Base-by-base conservation (phyloP, 768 basidiomycete genomes). In the Tulasnella sp. region DNA sequence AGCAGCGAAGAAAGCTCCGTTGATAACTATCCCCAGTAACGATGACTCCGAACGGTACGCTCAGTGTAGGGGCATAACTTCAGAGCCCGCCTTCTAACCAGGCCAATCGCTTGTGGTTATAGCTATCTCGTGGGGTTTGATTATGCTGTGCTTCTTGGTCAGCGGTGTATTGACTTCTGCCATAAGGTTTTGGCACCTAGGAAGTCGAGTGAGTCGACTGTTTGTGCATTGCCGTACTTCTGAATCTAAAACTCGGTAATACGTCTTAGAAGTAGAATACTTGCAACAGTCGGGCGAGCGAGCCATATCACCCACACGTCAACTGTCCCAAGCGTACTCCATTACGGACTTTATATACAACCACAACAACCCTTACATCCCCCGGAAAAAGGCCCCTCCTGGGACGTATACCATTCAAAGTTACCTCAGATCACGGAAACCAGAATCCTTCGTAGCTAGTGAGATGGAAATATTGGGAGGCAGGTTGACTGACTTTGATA, bases 341-440 rank as follows among this genome's bases (percentile, higher is more conserved):
- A 12, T 69, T 11, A 69, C 64, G 34, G 64, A 69, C 28, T 69
- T 69, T 37, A 37, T 69, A 69, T 69, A 69, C 64, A 69, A 69
- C 34, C 64, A 69, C 64, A 12, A 37, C 16, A 69, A 14, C 31
- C 64, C 64, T 31, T 69, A 69, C 16, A 31, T 16, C 6, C 64
- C 24, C 34, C 64, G 64, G 31, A 69, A 34, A 14, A 34, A 37
- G 28, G 3, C 28, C 37, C 64, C 64, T 34, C 31, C 64, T 18
- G 64, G 64, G 64, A 69, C 31, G 64, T 46, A 46, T 46, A 46
- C 46, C 16, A 46, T 46, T 16, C 46, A 46, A 14, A 46, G 46
- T 18, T 14, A 18, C 58, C 58, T 60, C 31, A 60, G n/a, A 9
- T n/a, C 58, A 60, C 58, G 58, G 58, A 60, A 7, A 8, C n/a